Evolutionary conservation across 2,329 filamentous ascomycete species (phyloP), one percentile per base, ranked within the genome.

Genomic region (Ophiocordyceps camponoti-saundersi): DNA sequence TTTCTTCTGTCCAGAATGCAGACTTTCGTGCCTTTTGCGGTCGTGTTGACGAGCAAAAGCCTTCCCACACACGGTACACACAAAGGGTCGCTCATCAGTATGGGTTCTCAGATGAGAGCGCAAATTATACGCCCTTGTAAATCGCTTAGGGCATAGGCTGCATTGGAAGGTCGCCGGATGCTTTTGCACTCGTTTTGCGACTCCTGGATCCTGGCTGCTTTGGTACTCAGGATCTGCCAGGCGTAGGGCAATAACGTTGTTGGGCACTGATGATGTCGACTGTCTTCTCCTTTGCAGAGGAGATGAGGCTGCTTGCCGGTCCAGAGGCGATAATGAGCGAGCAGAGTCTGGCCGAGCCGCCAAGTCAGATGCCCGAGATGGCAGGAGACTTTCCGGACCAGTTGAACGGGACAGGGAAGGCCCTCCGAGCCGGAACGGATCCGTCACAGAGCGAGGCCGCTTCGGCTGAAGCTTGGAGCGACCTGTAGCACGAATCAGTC

Each of bases 141-240:
- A 98, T 16, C 87, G 80, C 64, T 98, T 98, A 0, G 92, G 89
- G 56, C 92, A 98, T 10, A 96, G 70, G 11, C 68, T 85, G 62
- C 92, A 98, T 59, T 96, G 89, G 65, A 96, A 98, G 0, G 89
- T 98, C 7, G 92, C 92, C 0, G 92, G 92, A 56, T 98, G 92
- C 59, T 98, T 98, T 62, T 98, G 92, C 1, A 87, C 80, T n/a
- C 92, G 80, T 61, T 92, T 93, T 6, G 78, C 67, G 39, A 70
- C 73, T 44, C 81, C 78, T 42, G 68, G 68, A 13, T 74, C 68
- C 46, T 75, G 74, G 5, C 76, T 73, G 22, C 77, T 79, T 47
- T 88, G 83, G 51, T 90, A 83, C 42, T 88, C 82, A 1, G 89
- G 89, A 61, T 95, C 87, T 12, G 88, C 90, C 16, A 96, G 74